Conservation (phyloP, 2,329 filamentous ascomycete species). For the Pseudocercospora macadamiae region DNA sequence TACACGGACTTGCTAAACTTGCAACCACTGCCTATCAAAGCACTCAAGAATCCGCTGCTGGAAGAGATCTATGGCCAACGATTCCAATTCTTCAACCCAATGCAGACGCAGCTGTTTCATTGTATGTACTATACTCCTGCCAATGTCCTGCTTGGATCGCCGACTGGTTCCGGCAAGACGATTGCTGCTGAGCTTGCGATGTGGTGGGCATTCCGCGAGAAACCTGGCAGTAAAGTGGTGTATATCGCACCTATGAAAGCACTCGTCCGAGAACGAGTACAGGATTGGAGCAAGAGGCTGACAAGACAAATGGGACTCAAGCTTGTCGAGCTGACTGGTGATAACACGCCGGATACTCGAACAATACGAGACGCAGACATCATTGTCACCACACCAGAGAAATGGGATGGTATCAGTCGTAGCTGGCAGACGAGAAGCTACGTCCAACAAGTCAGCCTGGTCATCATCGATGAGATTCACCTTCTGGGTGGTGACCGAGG, state of each 20-base stretch:
- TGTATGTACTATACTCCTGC: slow-evolving; percentile 89
- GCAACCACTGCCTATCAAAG: slow-evolving; percentile 83
- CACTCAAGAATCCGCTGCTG: slow-evolving; percentile 81
- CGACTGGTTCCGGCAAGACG: slow-evolving; percentile 96
- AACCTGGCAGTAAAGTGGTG: slow-evolving; percentile 93
- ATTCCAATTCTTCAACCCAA: slow-evolving; percentile 97
- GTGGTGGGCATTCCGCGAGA: slow-evolving; percentile 99
- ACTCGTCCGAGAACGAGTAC: slow-evolving; percentile 90
- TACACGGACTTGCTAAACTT: slow-evolving; percentile 93
- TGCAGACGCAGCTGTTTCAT: slow-evolving; percentile 99
- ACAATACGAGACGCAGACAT: slow-evolving; percentile 96
- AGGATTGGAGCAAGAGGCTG: slow-evolving; percentile 87
- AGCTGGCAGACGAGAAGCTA: slow-evolving; percentile 98
- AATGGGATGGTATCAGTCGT: slow-evolving; percentile 99
- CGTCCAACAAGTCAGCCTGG: slow-evolving; percentile 88
- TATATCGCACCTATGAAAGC: slow-evolving; percentile 99
- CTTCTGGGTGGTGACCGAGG: slow-evolving; percentile 94
- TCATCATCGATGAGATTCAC: slow-evolving; percentile 99
- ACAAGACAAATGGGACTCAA: slow-evolving; percentile 82
- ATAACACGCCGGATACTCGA: slow-evolving; percentile 95
- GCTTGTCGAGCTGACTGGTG: slow-evolving; percentile 92
- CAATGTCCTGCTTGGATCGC: slow-evolving; percentile 92
- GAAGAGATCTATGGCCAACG: slow-evolving; percentile 87
- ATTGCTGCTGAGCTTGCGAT: slow-evolving; percentile 94
- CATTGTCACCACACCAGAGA: slow-evolving; percentile 98